Percentiles rank a stretch among this genome's conserved stretches.
These are phyloP conservation scores for Beauveria bassiana DNA, from an alignment of 2,329 filamentous ascomycete species.

Conservation along the genomic window DNA sequence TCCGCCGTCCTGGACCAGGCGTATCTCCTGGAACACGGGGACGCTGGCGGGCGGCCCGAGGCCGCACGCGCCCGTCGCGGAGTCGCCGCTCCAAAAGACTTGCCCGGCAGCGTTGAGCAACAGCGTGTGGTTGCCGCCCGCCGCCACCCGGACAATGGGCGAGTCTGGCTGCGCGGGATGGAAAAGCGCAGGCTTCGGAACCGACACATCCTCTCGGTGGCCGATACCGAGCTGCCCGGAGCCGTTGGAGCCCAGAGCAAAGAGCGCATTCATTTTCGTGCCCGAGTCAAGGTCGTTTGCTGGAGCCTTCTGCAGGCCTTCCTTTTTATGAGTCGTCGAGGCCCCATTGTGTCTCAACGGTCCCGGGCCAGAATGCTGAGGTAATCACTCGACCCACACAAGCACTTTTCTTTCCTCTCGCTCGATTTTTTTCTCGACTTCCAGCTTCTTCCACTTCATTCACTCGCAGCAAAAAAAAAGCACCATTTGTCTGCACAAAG, in stretches of 20 bases:
- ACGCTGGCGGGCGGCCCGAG: slow-evolving; percentile 22
- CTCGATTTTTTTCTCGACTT: slow-evolving; percentile 13
- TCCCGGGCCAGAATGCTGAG: background rate
- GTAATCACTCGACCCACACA: slow-evolving; percentile 9
- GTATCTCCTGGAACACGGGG: slow-evolving; percentile 32
- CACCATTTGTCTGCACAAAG: background rate
- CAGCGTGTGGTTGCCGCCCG: slow-evolving; percentile 85
- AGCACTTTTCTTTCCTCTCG: slow-evolving; percentile 5
- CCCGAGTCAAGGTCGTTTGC: background rate
- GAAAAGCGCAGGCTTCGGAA: slow-evolving; percentile 57
- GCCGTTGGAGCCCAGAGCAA: slow-evolving; percentile 68
- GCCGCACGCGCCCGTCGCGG: slow-evolving; percentile 47
- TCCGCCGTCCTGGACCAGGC: slow-evolving; percentile 25
- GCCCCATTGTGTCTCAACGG: background rate
- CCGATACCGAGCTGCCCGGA: slow-evolving; percentile 67
- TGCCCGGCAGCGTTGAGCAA: slow-evolving; percentile 52
- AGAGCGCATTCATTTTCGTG: slow-evolving; percentile 43
- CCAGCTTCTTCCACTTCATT: slow-evolving; percentile 11
- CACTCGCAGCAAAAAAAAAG: background rate
- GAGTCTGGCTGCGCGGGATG: slow-evolving; percentile 29
- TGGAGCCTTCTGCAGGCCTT: background rate
- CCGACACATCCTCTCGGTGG: slow-evolving; percentile 62
- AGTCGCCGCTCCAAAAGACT: slow-evolving; percentile 60
- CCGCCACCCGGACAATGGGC: slow-evolving; percentile 32
- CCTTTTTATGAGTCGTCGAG: background rate